A percentile compares a stretch with the other conserved stretches of the same genome.
Conservation (phyloP, 1,139 yeast species). For the Candida gigantensis region DNA sequence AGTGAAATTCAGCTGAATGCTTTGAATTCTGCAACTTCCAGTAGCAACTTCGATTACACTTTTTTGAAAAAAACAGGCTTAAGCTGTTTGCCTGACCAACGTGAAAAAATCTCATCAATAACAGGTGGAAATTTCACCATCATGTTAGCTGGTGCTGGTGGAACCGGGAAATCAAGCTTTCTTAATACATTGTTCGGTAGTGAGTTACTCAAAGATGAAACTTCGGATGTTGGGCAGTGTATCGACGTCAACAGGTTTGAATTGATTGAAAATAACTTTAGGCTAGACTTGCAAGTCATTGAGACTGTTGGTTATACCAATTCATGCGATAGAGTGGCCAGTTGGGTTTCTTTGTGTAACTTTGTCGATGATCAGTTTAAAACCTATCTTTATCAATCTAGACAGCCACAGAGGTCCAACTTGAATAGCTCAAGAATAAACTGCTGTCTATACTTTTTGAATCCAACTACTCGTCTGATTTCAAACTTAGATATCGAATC, state of each 20-base stretch:
- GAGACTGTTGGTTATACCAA: conserved; percentile 37
- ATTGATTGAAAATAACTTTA: conserved; percentile 53
- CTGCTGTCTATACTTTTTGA: conserved; percentile 72
- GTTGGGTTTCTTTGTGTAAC: conserved; percentile 60
- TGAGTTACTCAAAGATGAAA: no score
- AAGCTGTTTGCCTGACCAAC: conserved; percentile 27
- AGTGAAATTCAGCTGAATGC: no score
- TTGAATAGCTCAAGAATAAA: conserved; percentile 66
- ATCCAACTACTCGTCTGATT: conserved; percentile 56
- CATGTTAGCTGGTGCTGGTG: conserved; percentile 75
- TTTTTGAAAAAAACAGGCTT: conserved; percentile 22
- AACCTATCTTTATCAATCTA: conserved; percentile 61
- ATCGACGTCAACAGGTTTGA: conserved; percentile 32
- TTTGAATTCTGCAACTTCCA: background rate
- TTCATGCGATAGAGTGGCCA: conserved; percentile 42
- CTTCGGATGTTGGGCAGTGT: background rate
- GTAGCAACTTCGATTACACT: background rate
- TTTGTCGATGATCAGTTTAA: conserved; percentile 65
- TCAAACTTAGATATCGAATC: conserved; percentile 63
- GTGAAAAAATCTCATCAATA: conserved; percentile 19
- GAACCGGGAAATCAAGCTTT: conserved; percentile 83
- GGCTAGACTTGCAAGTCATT: conserved; percentile 47
- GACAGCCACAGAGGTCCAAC: conserved; percentile 62
- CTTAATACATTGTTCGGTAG: conserved; percentile 53
- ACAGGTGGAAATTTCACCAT: conserved; percentile 51